Conservation (phyloP, 2,329 filamentous ascomycete species). For the Hawksworthiomyces lignivorus region DNA sequence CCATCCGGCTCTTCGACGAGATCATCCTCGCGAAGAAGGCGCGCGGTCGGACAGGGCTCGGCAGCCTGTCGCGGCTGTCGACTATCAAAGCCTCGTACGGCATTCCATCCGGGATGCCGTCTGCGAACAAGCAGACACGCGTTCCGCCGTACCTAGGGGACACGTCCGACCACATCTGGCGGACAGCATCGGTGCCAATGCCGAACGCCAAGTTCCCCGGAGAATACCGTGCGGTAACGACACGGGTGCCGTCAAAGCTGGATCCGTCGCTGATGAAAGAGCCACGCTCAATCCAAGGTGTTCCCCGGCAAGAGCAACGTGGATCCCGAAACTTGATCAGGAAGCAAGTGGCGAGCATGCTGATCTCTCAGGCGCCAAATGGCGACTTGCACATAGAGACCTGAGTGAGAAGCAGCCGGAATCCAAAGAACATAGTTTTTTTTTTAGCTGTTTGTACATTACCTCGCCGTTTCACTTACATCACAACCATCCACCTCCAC, state of each 20-base stretch:
- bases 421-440: too few species aligned
- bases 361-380: constrained; percentile 19
- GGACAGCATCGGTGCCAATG: constrained; percentile 54
- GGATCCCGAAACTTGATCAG: constrained; percentile 41
- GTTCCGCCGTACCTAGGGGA: constrained; percentile 59
- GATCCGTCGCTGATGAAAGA: constrained; percentile 87
- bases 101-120: constrained; percentile 33
- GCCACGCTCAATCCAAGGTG: constrained; percentile 79
- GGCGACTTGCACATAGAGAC: too few species aligned
- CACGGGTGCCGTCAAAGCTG: constrained; percentile 69
- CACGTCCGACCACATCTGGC: constrained; percentile 72
- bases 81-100: constrained; percentile 51
- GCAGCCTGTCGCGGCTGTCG: constrained; percentile 50
- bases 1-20: constrained; percentile 73
- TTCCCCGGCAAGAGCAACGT: constrained; percentile 57
- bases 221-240: constrained; percentile 53
- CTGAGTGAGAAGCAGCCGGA: too few species aligned
- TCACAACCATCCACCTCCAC: too few species aligned
- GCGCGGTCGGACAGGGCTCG: constrained; percentile 55
- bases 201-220: constrained; percentile 55
- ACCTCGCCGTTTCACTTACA: background rate
- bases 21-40: constrained; percentile 72
- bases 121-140: constrained; percentile 27
- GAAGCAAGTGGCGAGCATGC: constrained; percentile 44
- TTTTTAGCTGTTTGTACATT: background rate